A percentile compares a stretch with the other conserved stretches of the same genome.
Evolutionary conservation across 2,329 filamentous ascomycete genomes (phyloP).

Genomic region (Macrophomina tecta): DNA sequence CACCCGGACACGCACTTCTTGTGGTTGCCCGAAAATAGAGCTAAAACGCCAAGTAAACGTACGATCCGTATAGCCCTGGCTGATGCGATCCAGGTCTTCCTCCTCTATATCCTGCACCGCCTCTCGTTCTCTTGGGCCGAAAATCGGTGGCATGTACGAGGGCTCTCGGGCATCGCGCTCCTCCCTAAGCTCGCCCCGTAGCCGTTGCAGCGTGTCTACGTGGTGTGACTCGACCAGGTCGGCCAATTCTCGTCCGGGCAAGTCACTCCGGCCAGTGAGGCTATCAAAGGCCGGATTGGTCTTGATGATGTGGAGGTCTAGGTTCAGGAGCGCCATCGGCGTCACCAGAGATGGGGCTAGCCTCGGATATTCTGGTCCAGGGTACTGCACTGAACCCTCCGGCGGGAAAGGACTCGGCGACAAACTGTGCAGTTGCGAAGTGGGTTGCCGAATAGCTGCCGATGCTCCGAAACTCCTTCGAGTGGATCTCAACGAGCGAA

Average conservation of each 20-base stretch:
- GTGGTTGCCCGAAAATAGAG: slow-evolving; percentile 16
- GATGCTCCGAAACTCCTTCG: slow-evolving; percentile 19
- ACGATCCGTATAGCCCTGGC: slow-evolving; percentile 50
- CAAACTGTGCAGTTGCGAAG: slow-evolving; percentile 26
- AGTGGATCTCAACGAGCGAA: slow-evolving; percentile 22
- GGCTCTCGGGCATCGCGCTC: slow-evolving; percentile 57
- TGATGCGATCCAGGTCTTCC: slow-evolving; percentile 51
- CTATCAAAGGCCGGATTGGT: slow-evolving; percentile 53
- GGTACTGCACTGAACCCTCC: slow-evolving; percentile 16
- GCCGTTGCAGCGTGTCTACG: slow-evolving; percentile 49
- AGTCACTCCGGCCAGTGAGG: slow-evolving; percentile 47
- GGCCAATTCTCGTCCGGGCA: slow-evolving; percentile 47
- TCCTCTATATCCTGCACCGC: slow-evolving; percentile 49
- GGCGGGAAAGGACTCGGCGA: slow-evolving; percentile 17
- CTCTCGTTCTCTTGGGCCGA: slow-evolving; percentile 50
- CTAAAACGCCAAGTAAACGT: slow-evolving; percentile 26
- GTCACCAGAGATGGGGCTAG: slow-evolving; percentile 8
- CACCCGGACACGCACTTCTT: slow-evolving; percentile 40
- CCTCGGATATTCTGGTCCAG: not conserved
- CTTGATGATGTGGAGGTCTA: slow-evolving; percentile 55
- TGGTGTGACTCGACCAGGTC: slow-evolving; percentile 53
- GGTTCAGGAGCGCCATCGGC: slow-evolving; percentile 50
- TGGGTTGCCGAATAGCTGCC: slow-evolving; percentile 30
- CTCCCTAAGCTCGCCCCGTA: slow-evolving; percentile 53
- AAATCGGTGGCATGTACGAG: slow-evolving; percentile 57